Evolutionary conservation across 176 grass and related monocot genomes (phyloP).

Genomic region (Alopecurus myosuroides): DNA sequence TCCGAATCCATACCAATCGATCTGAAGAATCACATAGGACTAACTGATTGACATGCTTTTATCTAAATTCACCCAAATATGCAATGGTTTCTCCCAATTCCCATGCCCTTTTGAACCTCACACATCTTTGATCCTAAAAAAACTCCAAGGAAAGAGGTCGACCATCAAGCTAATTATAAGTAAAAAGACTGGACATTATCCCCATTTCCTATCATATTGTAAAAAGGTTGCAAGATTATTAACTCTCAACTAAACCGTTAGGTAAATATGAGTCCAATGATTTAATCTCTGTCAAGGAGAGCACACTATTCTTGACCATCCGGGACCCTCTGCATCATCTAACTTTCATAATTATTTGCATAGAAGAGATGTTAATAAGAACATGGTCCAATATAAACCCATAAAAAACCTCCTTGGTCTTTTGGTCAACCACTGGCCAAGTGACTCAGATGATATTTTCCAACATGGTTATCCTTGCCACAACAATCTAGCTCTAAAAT

Average conservation of each 20-base stretch:
- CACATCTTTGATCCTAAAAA: neutral
- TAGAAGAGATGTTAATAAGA: neutral
- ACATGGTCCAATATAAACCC: neutral
- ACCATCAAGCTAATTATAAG: neutral
- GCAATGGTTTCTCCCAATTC: neutral
- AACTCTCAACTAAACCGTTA: neutral
- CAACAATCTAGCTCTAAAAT: neutral
- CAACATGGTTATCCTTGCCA: neutral
- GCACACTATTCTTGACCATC: neutral
- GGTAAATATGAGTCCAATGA: neutral
- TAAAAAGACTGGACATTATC: neutral
- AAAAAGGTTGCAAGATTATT: neutral
- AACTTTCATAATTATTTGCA: neutral
- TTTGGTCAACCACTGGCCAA: neutral
- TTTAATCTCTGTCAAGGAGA: neutral
- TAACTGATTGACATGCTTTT: neutral
- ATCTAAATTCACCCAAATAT: neutral
- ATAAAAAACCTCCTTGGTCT: neutral
- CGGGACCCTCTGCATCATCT: neutral
- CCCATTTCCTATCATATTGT: neutral
- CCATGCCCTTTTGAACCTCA: neutral
- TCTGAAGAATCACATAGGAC: neutral
- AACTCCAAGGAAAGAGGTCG: neutral
- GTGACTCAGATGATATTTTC: neutral
- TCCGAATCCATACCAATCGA: neutral